Evolutionary conservation across 805 yeast species (phyloP), one percentile per base, ranked within the genome.

Genomic region (Vanderwaltozyma verrucispora): DNA sequence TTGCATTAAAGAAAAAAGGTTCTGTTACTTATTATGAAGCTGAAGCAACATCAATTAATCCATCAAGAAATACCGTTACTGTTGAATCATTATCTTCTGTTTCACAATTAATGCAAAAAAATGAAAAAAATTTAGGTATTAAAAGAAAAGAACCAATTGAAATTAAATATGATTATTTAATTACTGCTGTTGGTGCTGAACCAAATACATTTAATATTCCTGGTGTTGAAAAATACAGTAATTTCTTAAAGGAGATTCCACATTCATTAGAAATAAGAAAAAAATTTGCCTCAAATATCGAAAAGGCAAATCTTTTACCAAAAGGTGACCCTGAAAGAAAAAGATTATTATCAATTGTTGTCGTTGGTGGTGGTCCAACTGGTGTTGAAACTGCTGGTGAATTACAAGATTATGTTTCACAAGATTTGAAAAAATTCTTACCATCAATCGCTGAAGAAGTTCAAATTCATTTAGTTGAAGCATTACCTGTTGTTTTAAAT

Each of bases 331-430:
- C 77, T 33, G 94, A 83, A 62, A 76, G 96, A 63, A 79, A 79
- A 66, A 78, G 95, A 62, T 71, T 88, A 49, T 70, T 88, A 62
- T 81, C 83, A 41, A 72, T 85, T 44, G 89, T 88, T 38, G 95
- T 88, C 42, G 92, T 89, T 51, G 96, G 96, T 53, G 96, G 96
- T 65, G 96, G 96, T 48, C 96, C 96, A 57, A 87, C 96, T 31
- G 96, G 96, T 69, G 96, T 87, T 41, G 96, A 87, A 67, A 81
- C 87, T 48, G 95, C 96, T 43, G 96, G 95, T 61, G 96, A 88
- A 64, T 67, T 88, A 54, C 95, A 86, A 66, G 96, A 88, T 64
- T 88, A 85, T 66, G 85, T 87, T 44, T 86, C 81, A 60, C 94
- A 87, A 64, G 96, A 88, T 63, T 69, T 88, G 62, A 71, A 71